Evolutionary conservation across 1,284 basidiomycete genomes (phyloP).

Genomic region (Exobasidium cylindrosporum): DNA sequence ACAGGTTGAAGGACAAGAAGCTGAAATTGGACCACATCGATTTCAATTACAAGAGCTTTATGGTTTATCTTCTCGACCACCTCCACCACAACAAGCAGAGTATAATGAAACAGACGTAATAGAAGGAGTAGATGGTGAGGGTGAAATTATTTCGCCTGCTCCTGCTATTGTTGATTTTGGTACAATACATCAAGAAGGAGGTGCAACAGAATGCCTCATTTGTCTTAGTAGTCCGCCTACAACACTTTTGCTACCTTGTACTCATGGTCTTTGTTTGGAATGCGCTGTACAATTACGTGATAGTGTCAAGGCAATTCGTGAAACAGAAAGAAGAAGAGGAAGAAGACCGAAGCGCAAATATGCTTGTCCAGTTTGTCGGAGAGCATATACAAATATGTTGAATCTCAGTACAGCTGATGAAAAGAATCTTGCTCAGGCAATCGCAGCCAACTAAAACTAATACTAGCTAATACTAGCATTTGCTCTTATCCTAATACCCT

Average conservation of each 20-base stretch:
- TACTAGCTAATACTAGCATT: too few relatives aligned
- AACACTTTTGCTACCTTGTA: conserved; percentile 52
- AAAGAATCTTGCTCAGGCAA: conserved; percentile 32
- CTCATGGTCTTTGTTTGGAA: conserved; percentile 51
- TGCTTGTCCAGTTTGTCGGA: conserved; percentile 50
- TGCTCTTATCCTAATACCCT: not conserved
- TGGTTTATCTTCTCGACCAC: conserved; percentile 38
- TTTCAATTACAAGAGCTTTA: conserved; percentile 54
- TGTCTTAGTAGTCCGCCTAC: conserved; percentile 46
- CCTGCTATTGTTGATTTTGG: conserved; percentile 20
- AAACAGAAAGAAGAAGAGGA: conserved; percentile 41
- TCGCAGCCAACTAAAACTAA: not conserved
- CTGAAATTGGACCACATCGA: conserved; percentile 46
- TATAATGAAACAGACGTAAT: conserved; percentile 3
- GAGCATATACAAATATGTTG: conserved; percentile 39
- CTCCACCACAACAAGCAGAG: conserved; percentile 22
- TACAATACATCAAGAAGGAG: conserved; percentile 14
- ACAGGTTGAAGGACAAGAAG: conserved; percentile 48
- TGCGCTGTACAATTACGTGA: conserved; percentile 51
- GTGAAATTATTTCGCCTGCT: conserved; percentile 2
- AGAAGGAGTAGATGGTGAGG: conserved; percentile 3
- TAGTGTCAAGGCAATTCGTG: conserved; percentile 40
- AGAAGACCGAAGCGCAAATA: conserved; percentile 44
- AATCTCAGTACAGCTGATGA: conserved; percentile 42
- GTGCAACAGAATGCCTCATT: conserved; percentile 49